phyloP scores from a whole-genome alignment of 208 protist species.

The Crithidia thermophila region DNA sequence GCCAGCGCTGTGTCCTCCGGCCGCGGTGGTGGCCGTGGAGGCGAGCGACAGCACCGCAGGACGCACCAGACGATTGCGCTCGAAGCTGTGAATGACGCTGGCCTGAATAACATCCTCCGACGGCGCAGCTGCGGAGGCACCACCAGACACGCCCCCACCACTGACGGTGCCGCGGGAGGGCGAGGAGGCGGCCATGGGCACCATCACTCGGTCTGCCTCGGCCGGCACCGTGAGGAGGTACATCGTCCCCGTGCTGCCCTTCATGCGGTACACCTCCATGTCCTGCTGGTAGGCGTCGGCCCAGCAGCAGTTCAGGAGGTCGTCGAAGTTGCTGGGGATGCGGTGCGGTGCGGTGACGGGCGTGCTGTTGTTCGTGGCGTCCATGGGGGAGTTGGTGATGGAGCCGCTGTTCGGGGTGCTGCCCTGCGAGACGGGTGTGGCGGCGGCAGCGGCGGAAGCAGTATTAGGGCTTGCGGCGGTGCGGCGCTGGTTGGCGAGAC shows the following conservation, averaged over 20 bases:
- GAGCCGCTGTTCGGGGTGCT: constrained; percentile 11
- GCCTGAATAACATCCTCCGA: not conserved
- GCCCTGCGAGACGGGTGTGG: not conserved
- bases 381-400: not conserved
- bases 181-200: not conserved
- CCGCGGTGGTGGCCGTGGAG: constrained; percentile 1
- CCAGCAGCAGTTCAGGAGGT: constrained; percentile 15
- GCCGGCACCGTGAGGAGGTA: constrained; percentile 37
- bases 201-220: not conserved
- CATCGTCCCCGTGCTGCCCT: constrained; percentile 32
- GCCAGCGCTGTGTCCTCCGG: not conserved
- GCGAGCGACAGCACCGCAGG: constrained; percentile 28
- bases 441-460: not conserved
- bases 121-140: not conserved
- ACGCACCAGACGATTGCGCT: constrained; percentile 27
- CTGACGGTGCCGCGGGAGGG: not conserved
- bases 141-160: too few relatives aligned
- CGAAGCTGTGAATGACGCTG: constrained; percentile 22
- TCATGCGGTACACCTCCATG: constrained; percentile 42
- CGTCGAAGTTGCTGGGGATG: not conserved
- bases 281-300: constrained; percentile 12
- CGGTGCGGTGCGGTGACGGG: too few relatives aligned
- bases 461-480: not conserved
- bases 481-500: not conserved
- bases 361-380: not conserved